Evolutionary conservation across 139 green algal genomes (phyloP), one percentile per base, ranked within the genome.

Genomic region (Tetratostichococcus sp.): DNA sequence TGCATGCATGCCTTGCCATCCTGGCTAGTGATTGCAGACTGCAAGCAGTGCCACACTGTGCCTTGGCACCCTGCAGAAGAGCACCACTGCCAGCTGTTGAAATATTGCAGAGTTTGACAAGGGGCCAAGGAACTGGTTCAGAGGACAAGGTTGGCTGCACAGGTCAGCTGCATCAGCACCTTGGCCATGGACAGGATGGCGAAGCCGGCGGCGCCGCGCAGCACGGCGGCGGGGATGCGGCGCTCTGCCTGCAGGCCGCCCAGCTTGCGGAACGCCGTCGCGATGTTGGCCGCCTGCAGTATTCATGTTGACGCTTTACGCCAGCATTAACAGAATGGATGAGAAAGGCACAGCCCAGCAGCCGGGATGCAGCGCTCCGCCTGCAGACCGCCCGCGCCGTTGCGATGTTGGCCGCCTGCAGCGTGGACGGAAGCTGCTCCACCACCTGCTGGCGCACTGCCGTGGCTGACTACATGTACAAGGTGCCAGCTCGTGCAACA

Each of bases 161-260:
- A 66, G 58, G 23, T 8, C 58, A 66, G 23, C 58, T 6, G 58
- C 58, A 8, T 28, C 5, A 17, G 26, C 30, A 79, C 73, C 73
- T 79, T 79, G 58, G 35, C 43, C 19, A 77, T 57, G 31, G 80
- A 79, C 28, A 85, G 69, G 25, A 82, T 82, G 43, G 86, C 87
- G 57, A 93, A 79, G 4, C 87, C 89, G 4, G 74, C 72, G 0
- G 77, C 83, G 23, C 82, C 84, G 0, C 73, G 65, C 50, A 93
- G 78, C 43, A 89, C 75, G 21, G 78, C 74, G 19, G 78, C 70
- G 4, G 86, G 89, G 58, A 92, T 78, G 69, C 62, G 68, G 4
- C 66, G 68, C 80, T 91, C 87, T 0, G 78, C 74, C 1, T 82
- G 77, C 31, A 85, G 70, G 11, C 68, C 70, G 16, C 77, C 75